Conservation (phyloP, 164 flowering plant species). For the Chimonanthus praecox region DNA sequence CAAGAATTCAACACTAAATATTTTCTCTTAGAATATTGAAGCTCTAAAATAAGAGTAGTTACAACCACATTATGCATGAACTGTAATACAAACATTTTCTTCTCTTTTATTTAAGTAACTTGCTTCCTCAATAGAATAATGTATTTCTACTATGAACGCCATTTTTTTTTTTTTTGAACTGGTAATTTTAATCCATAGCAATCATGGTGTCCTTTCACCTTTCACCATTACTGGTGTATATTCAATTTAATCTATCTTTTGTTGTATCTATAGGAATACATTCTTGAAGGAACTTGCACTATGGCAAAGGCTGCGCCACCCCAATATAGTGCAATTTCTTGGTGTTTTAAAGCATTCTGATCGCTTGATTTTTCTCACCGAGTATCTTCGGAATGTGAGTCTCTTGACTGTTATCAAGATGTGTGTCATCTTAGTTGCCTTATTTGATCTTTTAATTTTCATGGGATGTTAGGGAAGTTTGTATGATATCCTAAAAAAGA, state of each 20-base stretch:
- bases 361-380: conserved; percentile 53
- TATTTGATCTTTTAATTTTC: conserved; percentile 1
- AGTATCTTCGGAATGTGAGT: conserved; percentile 54
- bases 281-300: conserved; percentile 49
- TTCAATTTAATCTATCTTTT: background rate
- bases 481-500: conserved; percentile 45
- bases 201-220: background rate
- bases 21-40: background rate
- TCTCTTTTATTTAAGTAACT: background rate
- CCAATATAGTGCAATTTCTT: conserved; percentile 67
- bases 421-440: background rate
- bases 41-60: background rate
- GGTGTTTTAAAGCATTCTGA: conserved; percentile 49
- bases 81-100: background rate
- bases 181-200: background rate
- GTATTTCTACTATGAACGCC: background rate
- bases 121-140: background rate
- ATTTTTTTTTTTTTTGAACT: background rate
- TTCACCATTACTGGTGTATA: background rate
- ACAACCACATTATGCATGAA: background rate
- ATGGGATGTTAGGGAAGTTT: conserved; percentile 42
- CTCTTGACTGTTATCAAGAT: background rate
- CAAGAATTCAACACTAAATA: background rate
- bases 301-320: conserved; percentile 64
- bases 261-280: conserved; percentile 23